Evolutionary conservation across 352 stramenopile species (phyloP).

Genomic region (Phytophthora chlamydospora): DNA sequence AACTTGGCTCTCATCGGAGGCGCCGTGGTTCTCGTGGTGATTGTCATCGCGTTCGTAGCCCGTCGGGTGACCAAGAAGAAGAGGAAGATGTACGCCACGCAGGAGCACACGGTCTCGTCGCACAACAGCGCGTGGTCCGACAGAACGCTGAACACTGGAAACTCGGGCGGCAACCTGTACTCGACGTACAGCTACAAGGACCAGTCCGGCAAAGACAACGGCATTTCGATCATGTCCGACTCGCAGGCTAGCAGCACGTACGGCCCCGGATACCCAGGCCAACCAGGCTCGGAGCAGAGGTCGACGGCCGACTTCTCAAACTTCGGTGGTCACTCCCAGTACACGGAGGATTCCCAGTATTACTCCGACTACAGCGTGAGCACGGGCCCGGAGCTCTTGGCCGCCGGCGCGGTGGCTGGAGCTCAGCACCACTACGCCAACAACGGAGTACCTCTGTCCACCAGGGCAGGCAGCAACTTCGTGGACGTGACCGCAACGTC

Average conservation of each 20-base stretch:
- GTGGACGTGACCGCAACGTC: constrained; percentile 34
- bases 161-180: constrained; percentile 26
- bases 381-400: constrained; percentile 25
- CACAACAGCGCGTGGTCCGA: constrained; percentile 28
- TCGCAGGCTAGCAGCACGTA: constrained; percentile 34
- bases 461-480: constrained; percentile 14
- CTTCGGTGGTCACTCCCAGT: constrained; percentile 18
- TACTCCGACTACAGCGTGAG: constrained; percentile 37
- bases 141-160: constrained; percentile 22
- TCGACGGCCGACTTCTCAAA: constrained; percentile 43
- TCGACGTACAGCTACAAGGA: constrained; percentile 40
- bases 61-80: constrained; percentile 40
- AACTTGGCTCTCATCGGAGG: constrained; percentile 58
- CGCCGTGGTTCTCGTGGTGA: constrained; percentile 43
- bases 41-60: constrained; percentile 59
- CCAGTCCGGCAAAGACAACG: constrained; percentile 20
- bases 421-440: constrained; percentile 16
- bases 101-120: constrained; percentile 39
- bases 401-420: constrained; percentile 10
- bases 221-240: constrained; percentile 30
- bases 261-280: constrained; percentile 16
- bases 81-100: constrained; percentile 34
- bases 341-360: constrained; percentile 37
- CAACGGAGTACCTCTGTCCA: constrained; percentile 5
- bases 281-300: constrained; percentile 25